Base-by-base conservation (phyloP, 2,329 filamentous ascomycete species). In the Fusarium marasasianum region DNA sequence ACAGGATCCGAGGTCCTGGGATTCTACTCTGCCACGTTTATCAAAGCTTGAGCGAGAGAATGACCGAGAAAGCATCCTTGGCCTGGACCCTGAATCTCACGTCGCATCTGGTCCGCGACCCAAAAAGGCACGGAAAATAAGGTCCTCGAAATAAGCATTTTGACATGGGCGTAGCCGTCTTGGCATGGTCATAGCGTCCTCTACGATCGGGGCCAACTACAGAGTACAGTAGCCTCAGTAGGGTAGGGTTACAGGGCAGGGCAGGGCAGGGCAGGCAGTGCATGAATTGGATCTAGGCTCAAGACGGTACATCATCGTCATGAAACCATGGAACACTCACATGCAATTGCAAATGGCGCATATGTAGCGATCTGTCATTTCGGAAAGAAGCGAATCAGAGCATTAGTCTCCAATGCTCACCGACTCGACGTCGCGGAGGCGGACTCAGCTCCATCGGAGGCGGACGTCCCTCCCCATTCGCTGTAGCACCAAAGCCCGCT, bases 121-220 rank as follows among this genome's bases (percentile, higher is more conserved):
- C n/a, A 22, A 35, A 29, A 41, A 41, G 35, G 51, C 45, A 37
- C 24, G 38, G 40, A 50, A 70, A 72, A 57, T 66, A 70, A 73
- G 66, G 65, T 70, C 35, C 44, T 71, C 24, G 50, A 66, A 63
- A 62, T 64, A 60, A 72, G 59, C 59, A 69, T 73, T 63, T 70
- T 57, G 61, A 71, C 73, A 45, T 73, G 73, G 73, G 66, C 38
- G 73, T 64, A 75, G 69, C 73, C 73, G 73, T 65, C 72, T 75
- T 75, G 73, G 73, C 73, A 73, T 63, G 56, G 62, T 47, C 53
- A 69, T 69, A 63, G 65, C 71, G 64, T 40, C 38, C 17, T 18
- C 9, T 18, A 48, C 17, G 48, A 65, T 54, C 70, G 48, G 71
- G 69, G 72, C 55, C 61, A 47, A 37, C 12, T 33, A 29, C 3